A percentile compares a stretch with the other conserved stretches of the same genome.
These are phyloP conservation scores for Botrytis fabae DNA, from an alignment of 2,329 filamentous ascomycete genomes.

Conservation along the genomic window DNA sequence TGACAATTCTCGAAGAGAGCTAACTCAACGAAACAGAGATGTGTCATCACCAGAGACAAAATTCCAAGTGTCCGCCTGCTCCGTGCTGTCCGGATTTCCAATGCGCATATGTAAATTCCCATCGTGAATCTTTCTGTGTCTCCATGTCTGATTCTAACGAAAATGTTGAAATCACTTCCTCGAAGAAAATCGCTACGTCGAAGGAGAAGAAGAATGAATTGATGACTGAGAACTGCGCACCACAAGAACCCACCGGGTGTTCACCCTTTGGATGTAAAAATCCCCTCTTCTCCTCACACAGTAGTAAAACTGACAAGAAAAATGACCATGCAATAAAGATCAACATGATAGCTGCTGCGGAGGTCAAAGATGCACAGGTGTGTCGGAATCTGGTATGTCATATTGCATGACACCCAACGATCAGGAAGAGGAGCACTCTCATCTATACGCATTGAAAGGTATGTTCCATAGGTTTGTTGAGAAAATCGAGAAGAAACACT, in stretches of 20 bases:
- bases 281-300: background rate
- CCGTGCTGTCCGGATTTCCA: background rate
- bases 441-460: slow-evolving; percentile 1
- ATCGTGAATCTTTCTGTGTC: background rate
- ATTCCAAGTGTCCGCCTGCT: background rate
- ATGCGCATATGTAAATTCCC: background rate
- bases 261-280: background rate
- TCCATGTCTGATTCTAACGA: background rate
- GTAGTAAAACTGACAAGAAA: background rate
- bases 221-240: background rate
- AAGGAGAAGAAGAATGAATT: background rate
- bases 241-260: background rate
- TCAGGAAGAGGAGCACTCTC: background rate
- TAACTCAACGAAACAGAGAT: background rate
- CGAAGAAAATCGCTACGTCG: background rate
- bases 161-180: background rate
- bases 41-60: background rate
- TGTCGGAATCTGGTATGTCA: background rate
- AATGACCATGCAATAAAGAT: background rate
- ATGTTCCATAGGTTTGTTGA: slow-evolving; percentile 1
- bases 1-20: background rate
- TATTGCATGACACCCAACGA: background rate
- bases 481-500: background rate
- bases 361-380: background rate
- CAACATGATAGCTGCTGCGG: background rate